Evolutionary conservation across 2,329 filamentous ascomycete genomes (phyloP).

Genomic region (Penicillium sp.): DNA sequence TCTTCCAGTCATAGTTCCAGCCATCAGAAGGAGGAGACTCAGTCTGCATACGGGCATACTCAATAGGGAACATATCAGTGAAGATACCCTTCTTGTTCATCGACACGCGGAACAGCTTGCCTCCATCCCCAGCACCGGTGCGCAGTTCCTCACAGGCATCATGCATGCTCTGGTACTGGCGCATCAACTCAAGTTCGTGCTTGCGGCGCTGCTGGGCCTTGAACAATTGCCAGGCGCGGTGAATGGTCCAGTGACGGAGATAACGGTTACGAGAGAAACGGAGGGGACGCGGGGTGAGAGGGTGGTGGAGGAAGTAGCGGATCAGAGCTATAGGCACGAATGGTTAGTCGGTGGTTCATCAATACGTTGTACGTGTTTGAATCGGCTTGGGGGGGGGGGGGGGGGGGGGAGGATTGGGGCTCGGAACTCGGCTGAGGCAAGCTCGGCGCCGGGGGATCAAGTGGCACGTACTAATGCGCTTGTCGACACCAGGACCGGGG

Average conservation of each 20-base stretch:
- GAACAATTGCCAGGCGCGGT: conserved; percentile 88
- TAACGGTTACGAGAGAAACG: conserved; percentile 83
- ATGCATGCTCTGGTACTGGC: conserved; percentile 78
- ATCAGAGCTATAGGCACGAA: conserved; percentile 55
- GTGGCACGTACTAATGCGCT: conserved; percentile 46
- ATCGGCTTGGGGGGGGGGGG: neutral
- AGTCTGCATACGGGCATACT: conserved; percentile 73
- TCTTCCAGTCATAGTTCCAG: conserved; percentile 95
- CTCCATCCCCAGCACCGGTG: conserved; percentile 50
- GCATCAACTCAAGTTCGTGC: conserved; percentile 69
- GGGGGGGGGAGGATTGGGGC: neutral
- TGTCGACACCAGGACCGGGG: conserved; percentile 33
- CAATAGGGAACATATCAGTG: conserved; percentile 74
- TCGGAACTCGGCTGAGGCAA: neutral
- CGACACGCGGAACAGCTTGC: conserved; percentile 74
- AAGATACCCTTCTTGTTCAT: conserved; percentile 90
- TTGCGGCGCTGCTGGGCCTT: conserved; percentile 65
- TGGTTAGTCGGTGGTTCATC: conserved; percentile 20
- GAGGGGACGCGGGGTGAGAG: conserved; percentile 70
- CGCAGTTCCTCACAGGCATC: conserved; percentile 81
- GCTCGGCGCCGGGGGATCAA: neutral
- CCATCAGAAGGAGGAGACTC: conserved; percentile 74
- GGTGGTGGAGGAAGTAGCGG: conserved; percentile 69
- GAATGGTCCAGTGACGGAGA: conserved; percentile 97
- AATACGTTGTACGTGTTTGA: conserved; percentile 5